phyloP scores from a whole-genome alignment of 108 stramenopile species.

The Craspedostauros australis region DNA sequence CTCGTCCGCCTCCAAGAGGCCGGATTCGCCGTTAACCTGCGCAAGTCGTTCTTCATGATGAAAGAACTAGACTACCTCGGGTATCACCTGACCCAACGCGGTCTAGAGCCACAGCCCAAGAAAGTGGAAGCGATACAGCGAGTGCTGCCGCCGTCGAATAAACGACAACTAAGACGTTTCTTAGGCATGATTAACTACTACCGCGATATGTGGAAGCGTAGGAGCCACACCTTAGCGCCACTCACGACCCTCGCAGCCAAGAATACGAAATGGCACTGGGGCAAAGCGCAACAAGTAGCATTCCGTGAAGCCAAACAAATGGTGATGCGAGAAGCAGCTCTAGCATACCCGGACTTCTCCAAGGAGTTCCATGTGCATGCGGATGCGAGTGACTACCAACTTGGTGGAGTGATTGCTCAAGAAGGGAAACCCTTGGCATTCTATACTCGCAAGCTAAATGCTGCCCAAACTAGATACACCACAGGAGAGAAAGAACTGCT shows the following conservation, averaged over 20 bases:
- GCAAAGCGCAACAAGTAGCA: constrained; percentile 18
- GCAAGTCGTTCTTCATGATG: constrained; percentile 7
- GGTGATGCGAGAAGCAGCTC: constrained; percentile 21
- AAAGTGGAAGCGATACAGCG: constrained; percentile 38
- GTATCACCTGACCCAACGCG: constrained; percentile 4
- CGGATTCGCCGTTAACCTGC: constrained; percentile 16
- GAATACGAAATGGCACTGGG: constrained; percentile 26
- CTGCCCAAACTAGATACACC: constrained; percentile 27
- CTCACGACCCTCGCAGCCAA: constrained; percentile 20
- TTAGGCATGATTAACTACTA: constrained; percentile 42
- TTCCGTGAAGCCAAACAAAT: constrained; percentile 38
- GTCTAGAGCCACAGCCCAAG: constrained; percentile 19
- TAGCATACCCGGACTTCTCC: constrained; percentile 39
- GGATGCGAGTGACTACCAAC: constrained; percentile 26
- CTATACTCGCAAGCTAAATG: constrained; percentile 31
- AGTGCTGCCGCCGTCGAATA: constrained; percentile 10
- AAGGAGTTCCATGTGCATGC: constrained; percentile 24
- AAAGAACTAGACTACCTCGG: constrained; percentile 19
- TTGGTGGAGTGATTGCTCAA: constrained; percentile 38
- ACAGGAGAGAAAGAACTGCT: constrained; percentile 38
- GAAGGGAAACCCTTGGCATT: constrained; percentile 29
- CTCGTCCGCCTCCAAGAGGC: constrained; percentile 7
- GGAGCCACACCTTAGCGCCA: constrained; percentile 36
- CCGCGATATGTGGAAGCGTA: constrained; percentile 35
- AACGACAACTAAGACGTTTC: constrained; percentile 21